Conservation (phyloP, 306 rosid species). For the Vigna radiata region DNA sequence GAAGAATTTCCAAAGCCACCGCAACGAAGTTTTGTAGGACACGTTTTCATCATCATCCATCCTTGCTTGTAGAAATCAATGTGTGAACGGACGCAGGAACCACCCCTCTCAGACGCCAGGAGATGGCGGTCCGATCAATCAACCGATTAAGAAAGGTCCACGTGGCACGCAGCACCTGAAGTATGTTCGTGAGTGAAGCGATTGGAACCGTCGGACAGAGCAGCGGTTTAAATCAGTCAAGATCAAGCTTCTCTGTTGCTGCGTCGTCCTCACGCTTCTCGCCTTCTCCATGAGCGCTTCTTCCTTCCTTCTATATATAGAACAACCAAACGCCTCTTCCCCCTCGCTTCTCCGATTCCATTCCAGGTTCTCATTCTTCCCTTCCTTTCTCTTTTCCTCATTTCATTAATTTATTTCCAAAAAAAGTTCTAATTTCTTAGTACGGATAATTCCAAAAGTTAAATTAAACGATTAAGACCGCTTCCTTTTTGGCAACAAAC, state of each 20-base stretch:
- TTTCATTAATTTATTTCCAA: neutral
- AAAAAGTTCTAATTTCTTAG: neutral
- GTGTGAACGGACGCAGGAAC: neutral
- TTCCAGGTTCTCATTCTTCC: constrained; percentile 55
- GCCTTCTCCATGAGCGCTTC: constrained; percentile 61
- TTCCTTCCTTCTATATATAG: constrained; percentile 66
- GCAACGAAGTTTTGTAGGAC: too few species aligned
- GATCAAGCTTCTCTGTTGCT: constrained; percentile 73
- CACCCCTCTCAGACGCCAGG: neutral
- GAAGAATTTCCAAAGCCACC: too few species aligned
- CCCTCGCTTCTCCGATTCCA: constrained; percentile 50
- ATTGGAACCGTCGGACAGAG: neutral
- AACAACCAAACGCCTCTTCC: constrained; percentile 42
- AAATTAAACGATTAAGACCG: neutral
- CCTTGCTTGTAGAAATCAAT: neutral
- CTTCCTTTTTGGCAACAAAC: constrained; percentile 7
- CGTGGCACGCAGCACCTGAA: constrained; percentile 35
- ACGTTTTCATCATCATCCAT: neutral
- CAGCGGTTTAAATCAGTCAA: constrained; percentile 62
- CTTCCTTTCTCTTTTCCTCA: neutral
- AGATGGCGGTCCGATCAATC: constrained; percentile 22
- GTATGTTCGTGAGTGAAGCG: neutral
- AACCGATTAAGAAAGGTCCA: neutral
- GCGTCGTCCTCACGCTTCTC: constrained; percentile 66
- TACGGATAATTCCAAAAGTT: neutral